Evolutionary conservation across 768 basidiomycete genomes (phyloP), one percentile per base, ranked within the genome.

Genomic region (Candolleomyces efflorescens): DNA sequence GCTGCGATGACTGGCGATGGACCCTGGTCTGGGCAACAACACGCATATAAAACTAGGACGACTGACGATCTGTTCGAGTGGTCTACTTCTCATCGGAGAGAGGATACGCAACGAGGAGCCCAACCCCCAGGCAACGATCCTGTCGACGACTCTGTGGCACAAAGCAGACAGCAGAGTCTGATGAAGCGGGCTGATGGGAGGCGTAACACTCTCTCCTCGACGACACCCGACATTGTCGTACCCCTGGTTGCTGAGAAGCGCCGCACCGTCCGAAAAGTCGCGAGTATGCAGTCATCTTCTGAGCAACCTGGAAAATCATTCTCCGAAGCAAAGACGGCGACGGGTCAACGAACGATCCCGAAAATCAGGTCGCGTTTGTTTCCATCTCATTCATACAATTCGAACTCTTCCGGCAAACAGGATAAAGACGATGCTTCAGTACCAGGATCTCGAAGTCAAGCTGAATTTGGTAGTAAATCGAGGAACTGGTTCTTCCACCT

Each of bases 211-310:
- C n/a, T 50, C 18, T 23, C 47, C 46, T 27, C 55, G 49, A 45
- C 55, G 49, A 45, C 39, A 44, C 56, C 43, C 32, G 37, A 51
- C 60, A 23, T 52, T 24, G 53, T 39, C 56, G 54, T 18, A 47
- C 44, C 17, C 49, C 55, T 9, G 38, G 52, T 48, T 44, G 45
- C 37, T 59, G 67, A 58, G 24, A 65, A 68, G 47, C 71, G 70
- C n/a, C 68, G 63, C 37, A 68, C 71, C 32, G 72, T 75, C 52
- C 67, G 73, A 24, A 75, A 75, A 53, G 71, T 73, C n/a, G 71
- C 70, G 3, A 75, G 72, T 55, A 72, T 73, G 71, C 68, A 58
- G 36, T 5, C 32, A 32, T 32, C 32, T 32, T 67, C 62, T 63
- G 64, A 18, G 68, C 67, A 13, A 54, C 60, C 5, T 62, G 62